Evolutionary conservation across 202 grass and related monocot species (phyloP).

Genomic region (Schoenoplectus triqueter): DNA sequence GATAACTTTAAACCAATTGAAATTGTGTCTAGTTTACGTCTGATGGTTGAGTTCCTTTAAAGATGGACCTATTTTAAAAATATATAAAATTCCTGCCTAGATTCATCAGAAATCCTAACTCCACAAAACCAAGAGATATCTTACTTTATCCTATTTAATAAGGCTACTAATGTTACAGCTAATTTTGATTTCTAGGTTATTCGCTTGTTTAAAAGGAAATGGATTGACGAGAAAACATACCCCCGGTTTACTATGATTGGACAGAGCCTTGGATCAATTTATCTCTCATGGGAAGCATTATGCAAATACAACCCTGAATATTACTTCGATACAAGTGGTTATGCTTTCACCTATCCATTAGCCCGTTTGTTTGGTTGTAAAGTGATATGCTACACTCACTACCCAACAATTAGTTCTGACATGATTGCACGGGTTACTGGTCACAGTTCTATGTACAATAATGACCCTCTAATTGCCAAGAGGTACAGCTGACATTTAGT

Average conservation of each 20-base stretch:
- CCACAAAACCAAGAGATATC: not conserved
- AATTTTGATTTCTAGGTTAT: constrained; percentile 65
- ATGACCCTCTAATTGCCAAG: constrained; percentile 66
- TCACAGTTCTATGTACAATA: constrained; percentile 85
- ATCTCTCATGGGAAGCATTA: constrained; percentile 90
- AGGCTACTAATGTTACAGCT: constrained; percentile 4
- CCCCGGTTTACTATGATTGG: constrained; percentile 96
- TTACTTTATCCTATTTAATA: constrained; percentile 22
- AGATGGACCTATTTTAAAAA: not conserved
- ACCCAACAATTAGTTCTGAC: constrained; percentile 95
- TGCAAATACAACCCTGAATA: constrained; percentile 65
- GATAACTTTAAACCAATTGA: not conserved
- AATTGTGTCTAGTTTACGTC: constrained; percentile 1
- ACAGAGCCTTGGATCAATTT: constrained; percentile 89
- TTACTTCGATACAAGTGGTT: constrained; percentile 78
- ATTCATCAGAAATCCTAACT: not conserved
- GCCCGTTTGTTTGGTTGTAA: constrained; percentile 77
- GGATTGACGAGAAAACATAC: constrained; percentile 82
- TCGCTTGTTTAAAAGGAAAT: constrained; percentile 81
- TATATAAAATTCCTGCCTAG: not conserved
- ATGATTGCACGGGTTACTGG: constrained; percentile 84
- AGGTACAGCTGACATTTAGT: constrained; percentile 52
- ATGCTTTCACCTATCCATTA: constrained; percentile 81
- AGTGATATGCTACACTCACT: constrained; percentile 92
- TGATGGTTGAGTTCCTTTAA: not conserved